Base-by-base conservation (phyloP, 805 yeast species). In the Schwanniomyces yamadae region DNA sequence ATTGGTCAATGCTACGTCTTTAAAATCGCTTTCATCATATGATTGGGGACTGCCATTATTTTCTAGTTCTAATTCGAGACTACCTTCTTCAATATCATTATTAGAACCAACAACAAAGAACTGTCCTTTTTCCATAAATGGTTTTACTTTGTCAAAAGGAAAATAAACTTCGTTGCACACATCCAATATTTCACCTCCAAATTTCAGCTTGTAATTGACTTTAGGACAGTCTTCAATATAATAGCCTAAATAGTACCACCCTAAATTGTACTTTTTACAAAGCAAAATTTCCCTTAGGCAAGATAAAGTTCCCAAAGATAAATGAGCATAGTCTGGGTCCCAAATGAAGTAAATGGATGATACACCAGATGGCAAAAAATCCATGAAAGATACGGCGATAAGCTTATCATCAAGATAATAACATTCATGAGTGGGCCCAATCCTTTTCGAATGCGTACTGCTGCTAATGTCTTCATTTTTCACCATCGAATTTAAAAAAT, bases 261-360 rank as follows among this genome's bases (percentile, higher is more conserved):
- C 69, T 30, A 66, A 30, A 6, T 66, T 63, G 24, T 78, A 59
- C 27, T 72, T 55, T 18, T 68, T 45, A 4, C 80, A 63, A 55
- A 85, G 52, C 1, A 75, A 67, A 24, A 86, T 61, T 50, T 89
- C 97, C 25, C 84, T 60, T 18, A 88, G 50, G 0, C 86, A 91
- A 41, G 89, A 80, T 2, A 89, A 54, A 17, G 86, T 86, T 0
- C 97, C 97, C 20, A 89, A 56, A 0, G 86, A 82, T 46, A 80
- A 61, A 34, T 76, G 69, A 4, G 81, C 79, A 52, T 70, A 82
- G 36, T 80, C 90, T 0, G 95, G 93, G 52, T 88, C 90, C 85
- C 93, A 87, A 9, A 89, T 78, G 54, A 90, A 84, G 55, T 90
- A 89, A 1, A 90, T 90, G 0, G 95, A 80, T 0, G 96, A 87